A percentile compares a stretch with the other conserved stretches of the same genome.
phyloP scores from a whole-genome alignment of 495 filamentous ascomycete species.

The Terfezia claveryi region DNA sequence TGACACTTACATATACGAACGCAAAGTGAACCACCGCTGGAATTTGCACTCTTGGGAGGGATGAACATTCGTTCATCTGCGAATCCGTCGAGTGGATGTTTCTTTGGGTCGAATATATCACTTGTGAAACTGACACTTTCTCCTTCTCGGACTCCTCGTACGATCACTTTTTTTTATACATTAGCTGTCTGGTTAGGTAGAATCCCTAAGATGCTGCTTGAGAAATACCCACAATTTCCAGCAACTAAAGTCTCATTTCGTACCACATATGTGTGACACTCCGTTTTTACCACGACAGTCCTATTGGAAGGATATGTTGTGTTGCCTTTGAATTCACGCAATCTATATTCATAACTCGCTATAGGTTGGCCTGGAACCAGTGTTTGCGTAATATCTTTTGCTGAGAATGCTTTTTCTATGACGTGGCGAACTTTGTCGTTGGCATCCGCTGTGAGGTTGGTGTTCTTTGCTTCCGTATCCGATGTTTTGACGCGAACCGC shows the following conservation, averaged over 20 bases:
- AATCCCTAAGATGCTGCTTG: neutral
- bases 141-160: neutral
- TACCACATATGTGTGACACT: neutral
- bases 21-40: neutral
- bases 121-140: neutral
- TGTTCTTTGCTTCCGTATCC: neutral
- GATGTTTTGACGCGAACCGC: neutral
- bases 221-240: neutral
- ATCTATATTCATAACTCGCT: neutral
- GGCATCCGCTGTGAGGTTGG: neutral
- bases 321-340: neutral
- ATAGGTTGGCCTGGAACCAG: neutral
- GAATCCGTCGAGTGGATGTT: neutral
- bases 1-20: neutral
- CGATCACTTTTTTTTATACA: neutral
- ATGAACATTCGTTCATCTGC: neutral
- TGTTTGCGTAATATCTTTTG: neutral
- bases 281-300: neutral
- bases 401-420: neutral
- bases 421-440: neutral
- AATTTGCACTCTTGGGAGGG: neutral
- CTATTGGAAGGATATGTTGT: neutral
- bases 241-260: neutral
- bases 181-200: neutral
- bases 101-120: neutral